A percentile compares a stretch with the other conserved stretches of the same genome.
These are phyloP conservation scores for Claviceps paspali DNA, from an alignment of 2,329 filamentous ascomycete species.

Conservation along the genomic window DNA sequence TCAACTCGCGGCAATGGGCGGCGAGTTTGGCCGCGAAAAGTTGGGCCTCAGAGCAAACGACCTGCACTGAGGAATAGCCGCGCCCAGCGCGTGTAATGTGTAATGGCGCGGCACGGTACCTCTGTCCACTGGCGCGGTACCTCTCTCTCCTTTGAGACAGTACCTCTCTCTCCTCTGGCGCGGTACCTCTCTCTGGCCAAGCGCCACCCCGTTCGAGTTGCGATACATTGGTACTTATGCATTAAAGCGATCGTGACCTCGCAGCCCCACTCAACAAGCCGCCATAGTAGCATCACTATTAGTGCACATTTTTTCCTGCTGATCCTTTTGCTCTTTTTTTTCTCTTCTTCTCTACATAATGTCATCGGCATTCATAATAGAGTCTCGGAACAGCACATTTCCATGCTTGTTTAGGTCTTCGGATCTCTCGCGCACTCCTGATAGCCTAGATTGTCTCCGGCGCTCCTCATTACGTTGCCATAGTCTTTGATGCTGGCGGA, in stretches of 20 bases:
- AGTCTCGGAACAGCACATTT: constrained; percentile 90
- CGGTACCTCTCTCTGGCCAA: no score
- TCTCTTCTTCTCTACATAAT: constrained; percentile 43
- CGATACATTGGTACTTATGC: constrained; percentile 11
- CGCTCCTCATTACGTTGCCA: constrained; percentile 61
- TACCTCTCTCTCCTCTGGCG: not conserved
- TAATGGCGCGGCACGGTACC: no score
- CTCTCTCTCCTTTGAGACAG: no score
- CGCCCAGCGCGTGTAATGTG: not conserved
- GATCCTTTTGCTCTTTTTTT: constrained; percentile 10
- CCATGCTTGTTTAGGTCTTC: constrained; percentile 87
- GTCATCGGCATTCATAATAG: constrained; percentile 90
- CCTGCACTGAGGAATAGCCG: not conserved
- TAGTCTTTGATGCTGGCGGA: constrained; percentile 31
- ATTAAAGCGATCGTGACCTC: constrained; percentile 13
- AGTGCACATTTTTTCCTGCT: constrained; percentile 12
- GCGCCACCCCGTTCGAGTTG: not conserved
- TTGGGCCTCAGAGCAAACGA: constrained; percentile 1
- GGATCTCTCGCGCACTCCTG: constrained; percentile 93
- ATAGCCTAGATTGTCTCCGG: constrained; percentile 72
- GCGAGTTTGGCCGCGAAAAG: not conserved
- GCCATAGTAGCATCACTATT: no score
- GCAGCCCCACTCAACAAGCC: no score
- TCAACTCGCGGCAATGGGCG: no score
- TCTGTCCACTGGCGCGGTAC: no score